A percentile compares a stretch with the other conserved stretches of the same genome.
These are phyloP conservation scores for Mortierella sp. DNA, from an alignment of 371 early-diverging fungal species.

Conservation along the genomic window DNA sequence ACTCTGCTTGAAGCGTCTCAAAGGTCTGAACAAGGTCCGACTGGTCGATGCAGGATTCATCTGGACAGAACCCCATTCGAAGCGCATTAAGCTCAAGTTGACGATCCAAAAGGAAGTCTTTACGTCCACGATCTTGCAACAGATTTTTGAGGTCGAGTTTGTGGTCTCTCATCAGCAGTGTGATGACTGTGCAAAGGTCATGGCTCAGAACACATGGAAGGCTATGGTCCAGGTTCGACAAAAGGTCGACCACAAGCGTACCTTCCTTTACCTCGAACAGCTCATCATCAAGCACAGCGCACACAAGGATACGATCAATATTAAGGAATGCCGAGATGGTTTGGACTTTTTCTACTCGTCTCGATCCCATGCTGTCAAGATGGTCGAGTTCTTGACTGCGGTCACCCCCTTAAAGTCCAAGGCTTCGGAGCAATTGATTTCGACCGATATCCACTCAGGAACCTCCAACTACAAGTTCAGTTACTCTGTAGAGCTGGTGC, in stretches of 20 bases:
- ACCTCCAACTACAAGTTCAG: constrained; percentile 98
- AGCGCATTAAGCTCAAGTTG: constrained; percentile 95
- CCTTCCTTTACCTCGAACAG: constrained; percentile 99
- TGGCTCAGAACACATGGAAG: constrained; percentile 99
- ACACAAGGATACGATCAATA: constrained; percentile 97
- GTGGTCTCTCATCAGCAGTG: constrained; percentile 96
- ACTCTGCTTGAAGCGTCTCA: constrained; percentile 93
- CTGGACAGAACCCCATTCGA: constrained; percentile 99
- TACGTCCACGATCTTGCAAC: constrained; percentile 94
- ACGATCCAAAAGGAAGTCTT: constrained; percentile 98
- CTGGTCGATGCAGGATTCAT: constrained; percentile 98
- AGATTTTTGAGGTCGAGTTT: constrained; percentile 96
- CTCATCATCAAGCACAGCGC: constrained; percentile 98
- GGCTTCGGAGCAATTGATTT: constrained; percentile 96
- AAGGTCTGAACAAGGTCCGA: constrained; percentile 91
- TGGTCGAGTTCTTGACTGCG: constrained; percentile 94
- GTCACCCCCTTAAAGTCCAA: constrained; percentile 91
- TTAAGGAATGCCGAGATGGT: constrained; percentile 98
- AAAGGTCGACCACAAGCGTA: constrained; percentile 97
- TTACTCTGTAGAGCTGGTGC: constrained; percentile 95
- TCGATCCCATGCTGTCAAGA: constrained; percentile 92
- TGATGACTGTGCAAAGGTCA: constrained; percentile 96
- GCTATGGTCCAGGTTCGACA: constrained; percentile 99
- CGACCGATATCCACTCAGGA: constrained; percentile 94
- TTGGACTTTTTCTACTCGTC: constrained; percentile 98